Percentiles rank a stretch among this genome's conserved stretches.
Conservation (phyloP, 2,329 filamentous ascomycete genomes). For the Lizonia empirigonia region DNA sequence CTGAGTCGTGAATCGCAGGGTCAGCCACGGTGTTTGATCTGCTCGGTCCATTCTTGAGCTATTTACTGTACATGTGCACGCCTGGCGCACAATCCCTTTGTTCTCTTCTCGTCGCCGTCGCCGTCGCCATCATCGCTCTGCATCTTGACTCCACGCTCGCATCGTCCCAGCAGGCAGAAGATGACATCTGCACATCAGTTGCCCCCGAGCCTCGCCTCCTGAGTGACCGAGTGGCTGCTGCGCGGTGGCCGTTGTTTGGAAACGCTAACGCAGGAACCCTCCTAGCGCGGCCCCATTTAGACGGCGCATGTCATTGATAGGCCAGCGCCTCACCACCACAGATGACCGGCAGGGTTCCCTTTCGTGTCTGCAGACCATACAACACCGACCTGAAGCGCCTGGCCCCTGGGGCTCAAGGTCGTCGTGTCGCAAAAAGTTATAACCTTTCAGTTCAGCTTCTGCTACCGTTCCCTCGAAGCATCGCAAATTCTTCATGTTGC, state of each 20-base stretch:
- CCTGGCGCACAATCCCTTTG: background rate
- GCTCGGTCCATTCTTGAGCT: conserved; percentile 19
- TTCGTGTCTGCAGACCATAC: conserved; percentile 22
- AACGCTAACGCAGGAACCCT: conserved; percentile 34
- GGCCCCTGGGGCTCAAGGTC: conserved; percentile 24
- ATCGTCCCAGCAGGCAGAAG: conserved; percentile 12
- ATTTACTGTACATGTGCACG: conserved; percentile 8
- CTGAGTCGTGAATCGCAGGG: conserved; percentile 15
- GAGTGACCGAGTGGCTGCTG: conserved; percentile 18
- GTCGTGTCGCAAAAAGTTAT: conserved; percentile 2
- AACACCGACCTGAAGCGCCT: conserved; percentile 25
- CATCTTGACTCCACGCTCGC: background rate
- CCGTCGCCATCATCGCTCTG: background rate
- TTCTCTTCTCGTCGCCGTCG: background rate
- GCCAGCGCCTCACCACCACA: conserved; percentile 14
- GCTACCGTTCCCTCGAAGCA: conserved; percentile 9
- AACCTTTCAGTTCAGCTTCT: conserved; percentile 1
- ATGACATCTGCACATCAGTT: conserved; percentile 1
- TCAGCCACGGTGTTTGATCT: conserved; percentile 38
- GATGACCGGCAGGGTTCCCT: conserved; percentile 26
- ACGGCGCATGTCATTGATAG: conserved; percentile 21
- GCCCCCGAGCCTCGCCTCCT: conserved; percentile 17
- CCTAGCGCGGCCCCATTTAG: background rate
- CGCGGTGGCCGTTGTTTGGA: conserved; percentile 30
- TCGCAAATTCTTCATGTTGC: conserved; percentile 16